Evolutionary conservation across 768 basidiomycete species (phyloP).

Genomic region (Asterophora lycoperdoides): DNA sequence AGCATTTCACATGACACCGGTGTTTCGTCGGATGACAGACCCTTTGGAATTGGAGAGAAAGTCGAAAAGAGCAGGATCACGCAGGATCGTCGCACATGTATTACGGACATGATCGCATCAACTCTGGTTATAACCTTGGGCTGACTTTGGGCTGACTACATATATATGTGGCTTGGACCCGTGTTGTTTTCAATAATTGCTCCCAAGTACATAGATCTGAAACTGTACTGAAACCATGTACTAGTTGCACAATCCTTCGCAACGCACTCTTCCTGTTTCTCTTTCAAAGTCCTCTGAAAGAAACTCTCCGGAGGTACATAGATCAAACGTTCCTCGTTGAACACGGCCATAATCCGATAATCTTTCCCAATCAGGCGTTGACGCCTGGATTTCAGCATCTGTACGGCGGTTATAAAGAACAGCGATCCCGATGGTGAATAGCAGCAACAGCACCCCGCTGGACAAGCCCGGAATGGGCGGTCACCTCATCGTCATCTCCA

Average conservation of each 20-base stretch:
- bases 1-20: conserved; percentile 3
- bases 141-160: too few species aligned
- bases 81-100: too few species aligned
- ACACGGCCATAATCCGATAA: conserved; percentile 25
- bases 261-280: neutral
- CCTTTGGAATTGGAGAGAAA: too few species aligned
- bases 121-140: conserved; percentile 2
- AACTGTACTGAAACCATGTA: neutral
- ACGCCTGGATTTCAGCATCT: conserved; percentile 22
- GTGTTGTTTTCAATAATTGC: too few species aligned
- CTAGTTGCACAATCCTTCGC: neutral
- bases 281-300: neutral
- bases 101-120: conserved; percentile 6
- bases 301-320: conserved; percentile 13
- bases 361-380: conserved; percentile 31
- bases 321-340: conserved; percentile 26
- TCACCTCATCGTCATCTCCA: conserved; percentile 93
- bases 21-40: conserved; percentile 5
- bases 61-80: too few species aligned
- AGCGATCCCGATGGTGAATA: conserved; percentile 18
- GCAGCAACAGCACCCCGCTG: conserved; percentile 24
- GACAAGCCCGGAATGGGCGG: conserved; percentile 42
- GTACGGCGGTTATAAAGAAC: conserved; percentile 11
- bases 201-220: neutral
- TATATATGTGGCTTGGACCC: too few species aligned